Conservation (phyloP, 2,329 filamentous ascomycete genomes). For the Fusarium sacchari region DNA sequence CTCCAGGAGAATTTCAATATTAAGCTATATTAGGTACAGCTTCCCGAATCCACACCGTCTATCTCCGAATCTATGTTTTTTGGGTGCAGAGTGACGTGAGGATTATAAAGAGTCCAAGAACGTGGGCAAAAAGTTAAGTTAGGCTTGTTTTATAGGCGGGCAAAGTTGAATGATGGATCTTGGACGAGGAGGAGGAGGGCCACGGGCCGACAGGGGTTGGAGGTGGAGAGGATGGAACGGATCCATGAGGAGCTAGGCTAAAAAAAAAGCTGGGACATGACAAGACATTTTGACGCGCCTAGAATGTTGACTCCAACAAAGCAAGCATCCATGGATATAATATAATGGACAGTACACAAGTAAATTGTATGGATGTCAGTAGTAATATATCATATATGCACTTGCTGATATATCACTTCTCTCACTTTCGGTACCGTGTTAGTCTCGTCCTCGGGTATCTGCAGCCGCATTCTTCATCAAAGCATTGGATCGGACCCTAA, state of each 20-base stretch:
- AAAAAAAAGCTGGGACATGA: conserved; percentile 36
- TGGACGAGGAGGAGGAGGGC: conserved; percentile 35
- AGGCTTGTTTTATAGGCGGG: conserved; percentile 46
- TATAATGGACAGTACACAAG: background rate
- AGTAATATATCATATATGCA: background rate
- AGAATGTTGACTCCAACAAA: background rate
- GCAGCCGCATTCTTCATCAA: background rate
- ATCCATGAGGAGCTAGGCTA: conserved; percentile 34
- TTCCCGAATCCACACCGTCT: background rate
- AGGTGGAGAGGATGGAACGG: conserved; percentile 18
- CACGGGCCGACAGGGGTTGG: conserved; percentile 31
- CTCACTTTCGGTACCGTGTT: background rate
- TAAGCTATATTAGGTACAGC: conserved; percentile 16
- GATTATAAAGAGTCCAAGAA: conserved; percentile 76
- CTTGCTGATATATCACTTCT: background rate
- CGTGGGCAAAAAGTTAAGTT: conserved; percentile 50
- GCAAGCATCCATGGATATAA: background rate
- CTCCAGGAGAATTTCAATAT: conserved; percentile 5
- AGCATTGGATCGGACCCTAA: conserved; percentile 12
- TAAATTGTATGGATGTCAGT: background rate
- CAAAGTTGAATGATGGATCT: conserved; percentile 48
- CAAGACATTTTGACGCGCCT: conserved; percentile 31
- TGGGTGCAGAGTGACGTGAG: conserved; percentile 52
- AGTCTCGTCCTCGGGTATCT: background rate
- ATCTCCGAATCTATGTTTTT: background rate